These are phyloP conservation scores for Suillus ampliporus DNA, from an alignment of 768 basidiomycete species.

Conservation along the genomic window DNA sequence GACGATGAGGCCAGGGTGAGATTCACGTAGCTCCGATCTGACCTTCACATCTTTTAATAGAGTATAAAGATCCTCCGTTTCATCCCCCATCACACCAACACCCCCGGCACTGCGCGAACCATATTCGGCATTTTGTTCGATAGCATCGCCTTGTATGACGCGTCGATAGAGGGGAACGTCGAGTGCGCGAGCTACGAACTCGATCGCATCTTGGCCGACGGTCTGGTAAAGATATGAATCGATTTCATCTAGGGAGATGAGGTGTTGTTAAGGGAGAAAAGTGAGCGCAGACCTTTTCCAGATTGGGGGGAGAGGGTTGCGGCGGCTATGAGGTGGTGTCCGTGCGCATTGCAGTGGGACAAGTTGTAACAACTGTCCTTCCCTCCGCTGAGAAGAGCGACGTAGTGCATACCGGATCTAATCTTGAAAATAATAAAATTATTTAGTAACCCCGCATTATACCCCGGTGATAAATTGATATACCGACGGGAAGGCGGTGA, in stretches of 20 bases:
- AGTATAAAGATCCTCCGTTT: slow-evolving; percentile 91
- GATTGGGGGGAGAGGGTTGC: slow-evolving; percentile 85
- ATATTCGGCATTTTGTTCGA: slow-evolving; percentile 87
- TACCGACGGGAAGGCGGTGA: slow-evolving; percentile 10
- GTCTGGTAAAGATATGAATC: slow-evolving; percentile 99
- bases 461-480: slow-evolving; percentile 10
- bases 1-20: slow-evolving; percentile 4
- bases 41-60: slow-evolving; percentile 83
- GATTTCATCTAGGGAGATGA: slow-evolving; percentile 79
- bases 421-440: not conserved
- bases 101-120: slow-evolving; percentile 62
- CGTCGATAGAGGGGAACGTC: slow-evolving; percentile 85
- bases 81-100: slow-evolving; percentile 77
- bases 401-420: slow-evolving; percentile 73
- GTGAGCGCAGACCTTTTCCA: slow-evolving; percentile 73
- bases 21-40: slow-evolving; percentile 12
- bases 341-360: slow-evolving; percentile 83
- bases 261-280: slow-evolving; percentile 13
- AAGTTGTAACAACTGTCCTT: slow-evolving; percentile 98
- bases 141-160: slow-evolving; percentile 79
- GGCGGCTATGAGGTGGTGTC: slow-evolving; percentile 86
- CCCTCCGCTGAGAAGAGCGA: slow-evolving; percentile 94
- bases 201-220: slow-evolving; percentile 95
- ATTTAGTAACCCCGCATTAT: slow-evolving; percentile 5
- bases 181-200: slow-evolving; percentile 83